Evolutionary conservation across 2,329 filamentous ascomycete species (phyloP), one percentile per base, ranked within the genome.

Genomic region (Pseudocercospora musae): DNA sequence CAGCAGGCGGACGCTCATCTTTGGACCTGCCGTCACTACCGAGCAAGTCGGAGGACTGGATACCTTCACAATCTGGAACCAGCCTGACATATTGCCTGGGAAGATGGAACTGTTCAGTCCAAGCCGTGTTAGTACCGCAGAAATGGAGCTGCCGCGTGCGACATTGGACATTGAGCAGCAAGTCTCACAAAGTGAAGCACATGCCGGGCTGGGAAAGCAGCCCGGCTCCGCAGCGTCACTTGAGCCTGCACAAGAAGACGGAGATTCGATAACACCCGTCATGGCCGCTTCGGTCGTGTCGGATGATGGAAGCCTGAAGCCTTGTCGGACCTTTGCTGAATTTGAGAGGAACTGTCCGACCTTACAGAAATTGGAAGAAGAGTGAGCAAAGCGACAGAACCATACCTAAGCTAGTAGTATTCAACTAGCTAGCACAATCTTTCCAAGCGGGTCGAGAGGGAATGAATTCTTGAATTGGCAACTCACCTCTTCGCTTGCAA

Each of bases 1-100:
- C 3, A 87, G 84, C 0, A 80, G 84, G 2, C 52, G 59, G 20
- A 49, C 49, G 10, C 62, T 68, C 33, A 64, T 68, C 50, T 64
- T 63, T 27, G 65, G 65, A n/a, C 56, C 53, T 20, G 25, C 60
- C 3, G 37, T 56, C 21, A 58, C 50, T 18, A 75, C 63, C 67
- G 70, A 68, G 54, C 59, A 60, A 15, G 57, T 60, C 9, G 52
- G 62, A 31, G 62, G 57, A 1, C 53, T 67, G 3, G 62, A 67
- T 13, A 67, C 65, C 0, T 67, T 67, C 40, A 55, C 59, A 1
- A 46, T 59, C 4, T 64, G 48, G 48, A 52, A 52, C 15, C 11
- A 52, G 8, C 48, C 48, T n/a, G 48, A 52, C 25, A 52, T n/a
- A 3, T 5, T 52, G 15, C 48, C 48, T 9, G 48, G 48, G 10